Evolutionary conservation across 257 asterid genomes (phyloP).

Genomic region (Petrea volubilis): DNA sequence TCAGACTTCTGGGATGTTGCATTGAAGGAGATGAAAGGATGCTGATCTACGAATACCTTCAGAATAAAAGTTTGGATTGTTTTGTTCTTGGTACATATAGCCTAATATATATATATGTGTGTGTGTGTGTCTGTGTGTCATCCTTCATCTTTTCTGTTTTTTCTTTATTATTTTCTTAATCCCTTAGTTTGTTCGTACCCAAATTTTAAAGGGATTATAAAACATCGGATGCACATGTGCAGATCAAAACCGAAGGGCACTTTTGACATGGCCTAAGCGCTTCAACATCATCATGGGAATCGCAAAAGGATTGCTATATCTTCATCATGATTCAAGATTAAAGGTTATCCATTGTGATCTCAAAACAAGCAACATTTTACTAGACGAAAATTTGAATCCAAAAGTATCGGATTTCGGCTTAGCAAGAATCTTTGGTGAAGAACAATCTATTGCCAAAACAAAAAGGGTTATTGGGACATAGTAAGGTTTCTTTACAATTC

Average conservation of each 20-base stretch:
- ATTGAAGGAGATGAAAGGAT: conserved; percentile 40
- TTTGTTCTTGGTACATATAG: conserved; percentile 42
- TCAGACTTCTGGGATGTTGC: conserved; percentile 44
- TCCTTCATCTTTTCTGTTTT: neutral
- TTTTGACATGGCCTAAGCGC: conserved; percentile 41
- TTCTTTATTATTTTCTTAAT: too few species aligned
- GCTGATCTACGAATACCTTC: conserved; percentile 43
- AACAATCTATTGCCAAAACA: conserved; percentile 30
- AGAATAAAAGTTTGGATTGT: conserved; percentile 37
- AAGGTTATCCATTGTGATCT: too few species aligned
- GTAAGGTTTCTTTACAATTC: conserved; percentile 37
- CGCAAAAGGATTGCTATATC: conserved; percentile 42
- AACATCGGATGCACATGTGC: too few species aligned
- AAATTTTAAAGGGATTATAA: neutral
- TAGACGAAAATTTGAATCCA: conserved; percentile 36
- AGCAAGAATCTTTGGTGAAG: conserved; percentile 40
- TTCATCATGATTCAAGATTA: conserved; percentile 49
- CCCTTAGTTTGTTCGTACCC: too few species aligned
- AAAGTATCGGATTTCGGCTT: conserved; percentile 50
- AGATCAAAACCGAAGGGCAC: conserved; percentile 23
- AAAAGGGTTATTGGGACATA: conserved; percentile 45
- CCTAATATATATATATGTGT: too few species aligned
- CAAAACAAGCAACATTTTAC: conserved; percentile 46
- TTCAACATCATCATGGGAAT: conserved; percentile 42
- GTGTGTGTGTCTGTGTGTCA: too few species aligned